Conservation (phyloP, 2,329 filamentous ascomycete species). For the Neospermospora avenae region DNA sequence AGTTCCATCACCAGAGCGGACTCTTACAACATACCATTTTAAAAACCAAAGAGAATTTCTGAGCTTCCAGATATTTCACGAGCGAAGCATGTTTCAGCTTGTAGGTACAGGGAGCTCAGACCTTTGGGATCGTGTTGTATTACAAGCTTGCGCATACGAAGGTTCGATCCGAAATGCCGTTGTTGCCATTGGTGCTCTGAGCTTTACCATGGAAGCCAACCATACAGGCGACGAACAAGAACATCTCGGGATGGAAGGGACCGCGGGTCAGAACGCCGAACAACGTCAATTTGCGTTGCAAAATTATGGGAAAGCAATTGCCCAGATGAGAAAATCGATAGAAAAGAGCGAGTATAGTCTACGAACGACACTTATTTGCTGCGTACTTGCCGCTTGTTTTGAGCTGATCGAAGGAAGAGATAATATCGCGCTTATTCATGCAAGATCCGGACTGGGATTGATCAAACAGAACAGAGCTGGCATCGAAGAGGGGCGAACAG, state of each 20-base stretch:
- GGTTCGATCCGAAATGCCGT: not conserved
- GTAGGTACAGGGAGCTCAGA: not conserved
- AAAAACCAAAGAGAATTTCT: not conserved
- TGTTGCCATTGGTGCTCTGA: conserved; percentile 2
- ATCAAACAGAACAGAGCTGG: not conserved
- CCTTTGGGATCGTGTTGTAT: not conserved
- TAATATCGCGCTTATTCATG: not conserved
- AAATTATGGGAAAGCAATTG: not conserved
- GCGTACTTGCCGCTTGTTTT: conserved; percentile 3
- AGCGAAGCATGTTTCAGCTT: conserved; percentile 5
- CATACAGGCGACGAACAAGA: not conserved
- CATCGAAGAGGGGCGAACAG: not conserved
- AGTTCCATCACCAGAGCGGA: not conserved
- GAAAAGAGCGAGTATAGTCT: not conserved
- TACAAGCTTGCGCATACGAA: conserved; percentile 4
- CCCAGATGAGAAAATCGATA: not conserved
- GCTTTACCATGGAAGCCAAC: not conserved
- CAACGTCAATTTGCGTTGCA: conserved; percentile 4
- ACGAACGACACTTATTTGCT: not conserved
- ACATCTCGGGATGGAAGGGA: not conserved
- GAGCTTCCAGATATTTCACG: not conserved
- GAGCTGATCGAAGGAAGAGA: conserved; percentile 1
- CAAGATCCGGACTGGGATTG: not conserved
- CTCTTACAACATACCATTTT: not conserved
- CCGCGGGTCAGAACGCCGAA: not conserved